Evolutionary conservation across 2,329 filamentous ascomycete genomes (phyloP).

Genomic region (Sporothrix luriei): DNA sequence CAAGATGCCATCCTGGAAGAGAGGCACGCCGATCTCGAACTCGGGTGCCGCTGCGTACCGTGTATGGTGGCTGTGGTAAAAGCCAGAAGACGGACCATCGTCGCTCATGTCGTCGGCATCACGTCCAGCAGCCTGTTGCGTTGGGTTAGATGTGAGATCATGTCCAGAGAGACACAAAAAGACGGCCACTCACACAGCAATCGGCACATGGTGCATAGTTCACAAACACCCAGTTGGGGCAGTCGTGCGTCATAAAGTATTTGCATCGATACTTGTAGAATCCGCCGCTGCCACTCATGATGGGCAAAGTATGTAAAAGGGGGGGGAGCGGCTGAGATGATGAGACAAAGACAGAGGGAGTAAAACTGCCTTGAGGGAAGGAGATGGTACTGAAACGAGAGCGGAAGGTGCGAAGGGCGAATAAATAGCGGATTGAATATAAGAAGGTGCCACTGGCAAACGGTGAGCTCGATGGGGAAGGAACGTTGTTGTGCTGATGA

Average conservation of each 20-base stretch:
- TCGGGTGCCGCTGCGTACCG: conserved; percentile 17
- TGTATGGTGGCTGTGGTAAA: background rate
- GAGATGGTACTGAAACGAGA: background rate
- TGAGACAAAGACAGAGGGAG: background rate
- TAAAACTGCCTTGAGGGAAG: background rate
- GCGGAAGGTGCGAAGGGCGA: background rate
- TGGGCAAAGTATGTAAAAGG: conserved; percentile 27
- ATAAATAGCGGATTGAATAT: background rate
- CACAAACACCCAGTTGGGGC: conserved; percentile 54
- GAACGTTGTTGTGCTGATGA: background rate
- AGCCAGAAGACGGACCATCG: background rate
- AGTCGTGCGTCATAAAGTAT: conserved; percentile 54
- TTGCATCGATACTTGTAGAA: conserved; percentile 57
- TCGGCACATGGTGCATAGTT: conserved; percentile 51
- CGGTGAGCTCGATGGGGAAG: background rate
- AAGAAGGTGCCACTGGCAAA: background rate
- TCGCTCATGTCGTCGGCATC: conserved; percentile 44
- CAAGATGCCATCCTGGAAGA: conserved; percentile 48
- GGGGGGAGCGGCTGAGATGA: background rate
- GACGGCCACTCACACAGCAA: conserved; percentile 48
- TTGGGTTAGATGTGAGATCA: background rate
- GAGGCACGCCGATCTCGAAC: conserved; percentile 32
- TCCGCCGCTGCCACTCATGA: conserved; percentile 48
- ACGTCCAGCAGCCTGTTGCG: conserved; percentile 52
- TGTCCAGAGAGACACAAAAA: conserved; percentile 25